Percentiles rank a stretch among this genome's conserved stretches.
These are phyloP conservation scores for Gloeostereum incarnatum DNA, from an alignment of 768 basidiomycete genomes.

Conservation along the genomic window DNA sequence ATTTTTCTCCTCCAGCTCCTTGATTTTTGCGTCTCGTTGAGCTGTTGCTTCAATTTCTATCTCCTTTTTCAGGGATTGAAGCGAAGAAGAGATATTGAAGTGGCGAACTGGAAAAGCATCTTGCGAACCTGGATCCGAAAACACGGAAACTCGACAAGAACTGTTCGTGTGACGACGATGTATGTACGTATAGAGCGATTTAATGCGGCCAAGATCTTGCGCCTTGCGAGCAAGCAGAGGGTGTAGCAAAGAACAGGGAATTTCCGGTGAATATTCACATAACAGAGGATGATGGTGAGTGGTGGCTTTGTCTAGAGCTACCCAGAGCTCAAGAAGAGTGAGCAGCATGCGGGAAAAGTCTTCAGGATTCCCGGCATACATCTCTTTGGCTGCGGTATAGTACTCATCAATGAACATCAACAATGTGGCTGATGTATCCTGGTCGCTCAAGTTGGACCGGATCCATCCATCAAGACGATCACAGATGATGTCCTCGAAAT, in stretches of 20 bases:
- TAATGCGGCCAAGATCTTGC: no score
- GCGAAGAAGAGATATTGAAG: conserved; percentile 13
- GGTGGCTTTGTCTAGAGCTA: conserved; percentile 29
- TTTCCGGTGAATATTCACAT: conserved; percentile 32
- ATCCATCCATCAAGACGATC: conserved; percentile 23
- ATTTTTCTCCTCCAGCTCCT: conserved; percentile 17
- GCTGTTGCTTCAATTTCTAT: conserved; percentile 19
- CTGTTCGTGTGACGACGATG: no score
- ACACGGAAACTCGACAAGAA: no score
- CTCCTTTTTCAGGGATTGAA: conserved; percentile 11
- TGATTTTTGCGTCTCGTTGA: conserved; percentile 11
- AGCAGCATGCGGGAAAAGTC: conserved; percentile 32
- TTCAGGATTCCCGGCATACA: conserved; percentile 26
- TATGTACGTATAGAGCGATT: no score
- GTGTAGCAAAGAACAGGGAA: conserved; percentile 26
- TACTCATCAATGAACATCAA: conserved; percentile 17
- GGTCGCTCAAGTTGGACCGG: conserved; percentile 5
- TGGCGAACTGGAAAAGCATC: conserved; percentile 25
- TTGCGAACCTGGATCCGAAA: no score
- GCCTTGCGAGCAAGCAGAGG: conserved; percentile 28
- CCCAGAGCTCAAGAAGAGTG: conserved; percentile 37
- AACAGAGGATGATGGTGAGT: conserved; percentile 27
- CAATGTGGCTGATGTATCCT: conserved; percentile 12
- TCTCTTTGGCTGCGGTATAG: conserved; percentile 12
- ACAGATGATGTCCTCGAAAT: conserved; percentile 25